phyloP scores from a whole-genome alignment of 2,329 filamentous ascomycete genomes.

The Aspergillus japonicus region DNA sequence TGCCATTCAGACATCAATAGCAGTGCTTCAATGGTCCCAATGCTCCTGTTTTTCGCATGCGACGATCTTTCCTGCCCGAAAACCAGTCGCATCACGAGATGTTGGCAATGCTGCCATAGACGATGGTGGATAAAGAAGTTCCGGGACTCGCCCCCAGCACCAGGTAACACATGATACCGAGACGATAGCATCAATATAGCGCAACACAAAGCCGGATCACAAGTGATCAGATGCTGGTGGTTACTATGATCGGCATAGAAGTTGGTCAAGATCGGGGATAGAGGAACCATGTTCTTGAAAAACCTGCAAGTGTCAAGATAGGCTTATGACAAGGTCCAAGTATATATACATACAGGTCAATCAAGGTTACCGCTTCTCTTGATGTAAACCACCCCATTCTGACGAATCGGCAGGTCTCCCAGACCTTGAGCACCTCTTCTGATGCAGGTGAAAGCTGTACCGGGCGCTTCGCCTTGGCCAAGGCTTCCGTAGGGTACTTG shows the following conservation, averaged over 20 bases:
- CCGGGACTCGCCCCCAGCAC: conserved; percentile 46
- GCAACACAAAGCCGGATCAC: conserved; percentile 54
- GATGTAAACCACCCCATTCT: conserved; percentile 58
- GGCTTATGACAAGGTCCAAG: not conserved
- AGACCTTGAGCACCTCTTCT: conserved; percentile 44
- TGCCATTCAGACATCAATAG: conserved; percentile 59
- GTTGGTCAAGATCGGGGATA: conserved; percentile 53
- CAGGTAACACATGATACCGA: conserved; percentile 48
- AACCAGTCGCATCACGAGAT: conserved; percentile 54
- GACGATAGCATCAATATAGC: conserved; percentile 58
- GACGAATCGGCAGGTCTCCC: conserved; percentile 54
- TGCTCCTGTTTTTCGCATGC: conserved; percentile 49
- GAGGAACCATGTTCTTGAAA: conserved; percentile 51
- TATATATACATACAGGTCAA: conserved; percentile 45
- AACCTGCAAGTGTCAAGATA: conserved; percentile 32
- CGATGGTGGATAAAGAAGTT: conserved; percentile 56
- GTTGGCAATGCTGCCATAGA: conserved; percentile 56
- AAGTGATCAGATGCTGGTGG: conserved; percentile 49
- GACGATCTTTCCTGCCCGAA: conserved; percentile 55
- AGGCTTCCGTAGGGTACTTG: conserved; percentile 18
- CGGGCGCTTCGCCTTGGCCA: conserved; percentile 25
- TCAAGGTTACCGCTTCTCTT: conserved; percentile 53
- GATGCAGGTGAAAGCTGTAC: conserved; percentile 30
- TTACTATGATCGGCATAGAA: conserved; percentile 52
- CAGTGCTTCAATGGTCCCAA: conserved; percentile 55